A percentile compares a stretch with the other conserved stretches of the same genome.
Evolutionary conservation across 1,284 basidiomycete species (phyloP).

Genomic region (Trametes hirsuta): DNA sequence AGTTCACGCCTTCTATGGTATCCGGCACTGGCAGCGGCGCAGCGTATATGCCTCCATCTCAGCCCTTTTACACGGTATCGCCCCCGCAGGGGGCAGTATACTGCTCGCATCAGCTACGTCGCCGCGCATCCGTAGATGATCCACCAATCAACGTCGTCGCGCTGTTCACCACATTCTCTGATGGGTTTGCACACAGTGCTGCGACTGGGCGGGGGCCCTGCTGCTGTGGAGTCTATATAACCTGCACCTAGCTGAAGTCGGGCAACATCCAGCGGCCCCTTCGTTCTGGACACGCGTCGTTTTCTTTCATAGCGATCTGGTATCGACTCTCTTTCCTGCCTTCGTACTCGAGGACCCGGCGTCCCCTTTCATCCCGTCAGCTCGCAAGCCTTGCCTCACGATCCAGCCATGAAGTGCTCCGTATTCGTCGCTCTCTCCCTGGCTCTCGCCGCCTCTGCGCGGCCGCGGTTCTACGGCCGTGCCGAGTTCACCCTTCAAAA

Average conservation of each 20-base stretch:
- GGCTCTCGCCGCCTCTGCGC: slow-evolving; percentile 43
- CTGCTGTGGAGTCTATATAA: background rate
- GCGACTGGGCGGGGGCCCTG: too few species aligned
- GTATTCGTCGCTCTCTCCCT: slow-evolving; percentile 29
- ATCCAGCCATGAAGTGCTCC: slow-evolving; percentile 32
- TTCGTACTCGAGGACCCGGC: slow-evolving; percentile 24
- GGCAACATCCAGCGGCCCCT: slow-evolving; percentile 8
- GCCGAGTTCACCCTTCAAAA: slow-evolving; percentile 47
- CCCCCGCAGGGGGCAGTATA: too few species aligned
- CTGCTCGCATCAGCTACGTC: too few species aligned
- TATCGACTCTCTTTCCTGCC: slow-evolving; percentile 23
- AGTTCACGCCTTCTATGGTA: too few species aligned
- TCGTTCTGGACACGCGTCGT: background rate
- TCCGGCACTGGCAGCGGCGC: too few species aligned
- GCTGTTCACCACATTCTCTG: too few species aligned
- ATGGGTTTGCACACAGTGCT: too few species aligned
- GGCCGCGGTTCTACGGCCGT: slow-evolving; percentile 39
- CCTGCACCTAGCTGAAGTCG: too few species aligned
- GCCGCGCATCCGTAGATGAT: too few species aligned
- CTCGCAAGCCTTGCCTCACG: slow-evolving; percentile 6
- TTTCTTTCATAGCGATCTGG: slow-evolving; percentile 24
- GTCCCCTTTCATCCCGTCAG: slow-evolving; percentile 18
- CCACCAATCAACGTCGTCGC: too few species aligned
- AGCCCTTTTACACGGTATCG: too few species aligned
- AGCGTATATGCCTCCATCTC: too few species aligned